A percentile compares a stretch with the other conserved stretches of the same genome.
These are phyloP conservation scores for Begonia loranthoides DNA, from an alignment of 306 rosid genomes.

Conservation along the genomic window DNA sequence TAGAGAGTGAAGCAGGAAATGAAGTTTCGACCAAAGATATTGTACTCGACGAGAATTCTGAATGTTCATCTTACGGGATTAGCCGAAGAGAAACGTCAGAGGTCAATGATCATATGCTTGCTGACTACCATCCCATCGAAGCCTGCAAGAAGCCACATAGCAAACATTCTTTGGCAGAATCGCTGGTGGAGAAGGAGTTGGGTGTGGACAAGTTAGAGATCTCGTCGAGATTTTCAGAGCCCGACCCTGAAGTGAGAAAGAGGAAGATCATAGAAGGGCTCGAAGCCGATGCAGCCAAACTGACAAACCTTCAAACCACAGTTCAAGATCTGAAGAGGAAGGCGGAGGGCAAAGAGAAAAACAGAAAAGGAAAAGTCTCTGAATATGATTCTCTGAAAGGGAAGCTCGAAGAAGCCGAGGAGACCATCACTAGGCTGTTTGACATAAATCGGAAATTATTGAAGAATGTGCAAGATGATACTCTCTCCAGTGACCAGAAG, in stretches of 20 bases:
- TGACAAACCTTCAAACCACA: constrained; percentile 80
- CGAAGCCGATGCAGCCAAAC: constrained; percentile 77
- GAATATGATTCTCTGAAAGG: constrained; percentile 46
- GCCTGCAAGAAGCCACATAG: constrained; percentile 39
- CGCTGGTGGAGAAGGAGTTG: constrained; percentile 64
- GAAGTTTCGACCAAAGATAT: constrained; percentile 94
- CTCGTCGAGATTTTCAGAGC: constrained; percentile 39
- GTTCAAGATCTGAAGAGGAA: constrained; percentile 69
- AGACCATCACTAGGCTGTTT: constrained; percentile 38
- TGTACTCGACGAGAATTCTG: constrained; percentile 80
- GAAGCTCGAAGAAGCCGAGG: constrained; percentile 68
- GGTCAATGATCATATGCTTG: constrained; percentile 55
- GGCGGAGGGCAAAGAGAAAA: constrained; percentile 48
- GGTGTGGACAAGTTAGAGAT: constrained; percentile 71
- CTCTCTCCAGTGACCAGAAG: constrained; percentile 24
- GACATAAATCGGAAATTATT: constrained; percentile 45
- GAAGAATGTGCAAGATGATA: constrained; percentile 46
- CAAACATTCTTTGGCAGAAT: constrained; percentile 45
- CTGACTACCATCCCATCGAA: constrained; percentile 24
- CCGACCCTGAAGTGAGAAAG: constrained; percentile 57
- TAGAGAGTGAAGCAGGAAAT: constrained; percentile 23
- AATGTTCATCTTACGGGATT: constrained; percentile 49
- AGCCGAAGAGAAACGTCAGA: constrained; percentile 43
- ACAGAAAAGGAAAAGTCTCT: constrained; percentile 35
- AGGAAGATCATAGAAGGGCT: constrained; percentile 66